Evolutionary conservation across 1,284 basidiomycete species (phyloP).

Genomic region (Ceratobasidium sp.): DNA sequence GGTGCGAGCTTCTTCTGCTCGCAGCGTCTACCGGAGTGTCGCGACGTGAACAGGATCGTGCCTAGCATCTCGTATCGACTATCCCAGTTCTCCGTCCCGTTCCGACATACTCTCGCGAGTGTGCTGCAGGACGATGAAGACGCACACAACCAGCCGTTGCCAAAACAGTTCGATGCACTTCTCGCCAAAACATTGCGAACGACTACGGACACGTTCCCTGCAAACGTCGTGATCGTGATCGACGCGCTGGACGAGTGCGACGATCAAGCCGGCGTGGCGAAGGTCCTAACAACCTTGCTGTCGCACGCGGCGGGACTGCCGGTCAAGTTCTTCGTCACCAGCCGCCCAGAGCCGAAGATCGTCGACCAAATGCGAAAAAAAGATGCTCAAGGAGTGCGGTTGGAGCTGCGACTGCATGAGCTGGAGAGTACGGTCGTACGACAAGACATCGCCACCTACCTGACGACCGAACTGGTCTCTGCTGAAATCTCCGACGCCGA

Average conservation of each 20-base stretch:
- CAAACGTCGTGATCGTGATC: background rate
- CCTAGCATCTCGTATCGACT: constrained; percentile 10
- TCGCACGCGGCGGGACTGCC: background rate
- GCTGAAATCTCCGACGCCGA: no score
- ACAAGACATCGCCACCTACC: background rate
- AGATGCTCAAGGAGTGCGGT: background rate
- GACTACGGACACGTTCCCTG: background rate
- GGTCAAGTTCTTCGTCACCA: background rate
- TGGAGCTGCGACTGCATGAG: constrained; percentile 1
- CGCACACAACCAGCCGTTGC: background rate
- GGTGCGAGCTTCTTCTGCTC: constrained; percentile 30
- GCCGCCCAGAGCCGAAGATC: constrained; percentile 1
- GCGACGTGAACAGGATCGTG: constrained; percentile 7
- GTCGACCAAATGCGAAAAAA: background rate
- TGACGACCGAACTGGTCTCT: background rate
- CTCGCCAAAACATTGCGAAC: background rate
- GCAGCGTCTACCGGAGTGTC: background rate
- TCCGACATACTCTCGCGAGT: background rate
- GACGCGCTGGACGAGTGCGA: constrained; percentile 28
- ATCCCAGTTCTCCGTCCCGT: background rate
- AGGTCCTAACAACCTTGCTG: background rate
- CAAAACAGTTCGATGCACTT: background rate
- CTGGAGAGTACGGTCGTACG: background rate
- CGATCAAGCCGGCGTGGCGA: background rate
- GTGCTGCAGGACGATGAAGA: background rate